Conservation (phyloP, 2,329 filamentous ascomycete species). For the Waltergamsia citrina region DNA sequence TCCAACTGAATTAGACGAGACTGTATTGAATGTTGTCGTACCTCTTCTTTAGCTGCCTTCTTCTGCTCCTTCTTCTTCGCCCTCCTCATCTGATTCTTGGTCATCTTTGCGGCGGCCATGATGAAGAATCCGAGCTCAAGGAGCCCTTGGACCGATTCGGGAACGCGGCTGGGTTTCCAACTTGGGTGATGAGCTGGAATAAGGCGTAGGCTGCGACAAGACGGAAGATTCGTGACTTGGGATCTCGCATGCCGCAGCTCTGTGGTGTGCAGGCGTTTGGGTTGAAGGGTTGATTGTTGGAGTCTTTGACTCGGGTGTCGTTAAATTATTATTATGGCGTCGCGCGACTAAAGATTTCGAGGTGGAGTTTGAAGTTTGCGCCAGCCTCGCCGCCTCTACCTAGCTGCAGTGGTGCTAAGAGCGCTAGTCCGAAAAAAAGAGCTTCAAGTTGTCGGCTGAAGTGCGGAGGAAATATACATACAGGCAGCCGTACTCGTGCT, state of each 20-base stretch:
- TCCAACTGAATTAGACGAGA: no score
- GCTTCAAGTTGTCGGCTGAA: no score
- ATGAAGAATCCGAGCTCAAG: slow-evolving; percentile 14
- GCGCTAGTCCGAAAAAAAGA: no score
- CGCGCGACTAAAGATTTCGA: not conserved
- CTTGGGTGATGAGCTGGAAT: slow-evolving; percentile 23
- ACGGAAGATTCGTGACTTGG: slow-evolving; percentile 23
- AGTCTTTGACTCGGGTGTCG: not conserved
- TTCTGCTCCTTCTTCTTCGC: slow-evolving; percentile 93
- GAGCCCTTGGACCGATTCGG: slow-evolving; percentile 13
- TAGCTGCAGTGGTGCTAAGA: not conserved
- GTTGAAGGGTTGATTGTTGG: not conserved
- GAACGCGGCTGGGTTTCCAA: slow-evolving; percentile 17
- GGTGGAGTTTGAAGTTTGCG: slow-evolving; percentile 1
- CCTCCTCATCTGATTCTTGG: slow-evolving; percentile 89
- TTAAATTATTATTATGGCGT: no score
- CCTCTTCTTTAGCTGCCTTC: slow-evolving; percentile 33
- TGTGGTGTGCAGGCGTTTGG: not conserved
- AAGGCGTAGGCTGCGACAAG: slow-evolving; percentile 23
- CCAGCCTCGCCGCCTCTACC: no score
- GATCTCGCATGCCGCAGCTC: slow-evolving; percentile 23
- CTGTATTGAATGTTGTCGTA: no score
- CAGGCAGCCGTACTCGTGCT: no score
- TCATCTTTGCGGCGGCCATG: slow-evolving; percentile 64
- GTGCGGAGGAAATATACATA: no score